Evolutionary conservation across 805 yeast species (phyloP), one percentile per base, ranked within the genome.

Genomic region (Wickerhamomyces mucosus): DNA sequence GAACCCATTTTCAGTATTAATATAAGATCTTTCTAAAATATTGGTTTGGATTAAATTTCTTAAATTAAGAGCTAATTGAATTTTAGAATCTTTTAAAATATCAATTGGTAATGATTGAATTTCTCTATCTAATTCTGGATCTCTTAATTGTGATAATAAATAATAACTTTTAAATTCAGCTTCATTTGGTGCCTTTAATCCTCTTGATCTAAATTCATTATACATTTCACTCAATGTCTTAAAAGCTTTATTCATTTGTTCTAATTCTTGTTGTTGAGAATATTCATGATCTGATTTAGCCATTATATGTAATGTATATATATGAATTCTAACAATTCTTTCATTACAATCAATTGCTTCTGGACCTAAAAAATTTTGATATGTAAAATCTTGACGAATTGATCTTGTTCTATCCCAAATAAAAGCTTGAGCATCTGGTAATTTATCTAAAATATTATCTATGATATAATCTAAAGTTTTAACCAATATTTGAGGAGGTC

Each of bases 331-430:
- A 5, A 86, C 95, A 43, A 92, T 92, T 32, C 78, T 63, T 54
- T 92, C 98, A 47, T 84, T 83, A 54, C 97, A 92, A 42, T 80
- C 89, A 8, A 89, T 72, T 2, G 96, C 94, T 51, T 92, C 97
- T 2, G 88, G 82, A 0, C 97, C 98, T 26, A 77, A 78, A 46
- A 77, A 89, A 52, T 89, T 89, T 51, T 92, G 98, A 49, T 83
- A 88, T 0, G 96, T 88, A 56, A 92, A 92, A 54, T 92, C 99
- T 55, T 92, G 97, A 50, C 99, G 69, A 27, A 92, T 88, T 0
- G 96, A 85, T 43, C 99, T 69, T 15, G 96, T 92, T 55, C 99
- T 69, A 55, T 92, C 97, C 98, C 99, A 94, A 7, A 92, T 57
- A 44, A 92, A 89, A 0, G 95, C 72, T 46, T 92, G 97, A 2